Base-by-base conservation (phyloP, 2,329 filamentous ascomycete species). In the Talaromyces verruculosus region DNA sequence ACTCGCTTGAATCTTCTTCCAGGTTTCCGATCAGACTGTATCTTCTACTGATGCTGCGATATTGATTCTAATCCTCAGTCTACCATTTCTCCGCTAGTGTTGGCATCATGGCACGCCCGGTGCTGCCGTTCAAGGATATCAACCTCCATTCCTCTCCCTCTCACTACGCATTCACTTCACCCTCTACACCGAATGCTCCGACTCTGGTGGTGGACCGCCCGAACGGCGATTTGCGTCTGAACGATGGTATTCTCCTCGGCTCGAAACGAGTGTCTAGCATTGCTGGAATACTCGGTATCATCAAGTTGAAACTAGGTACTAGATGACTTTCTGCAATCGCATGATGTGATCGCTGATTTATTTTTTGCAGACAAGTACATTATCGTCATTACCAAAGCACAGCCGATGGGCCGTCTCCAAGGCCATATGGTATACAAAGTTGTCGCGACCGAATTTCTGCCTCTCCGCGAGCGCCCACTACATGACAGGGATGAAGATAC, bases 351-450 rank as follows among this genome's bases (percentile, higher is more conserved):
- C 22, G 37, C 57, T 60, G 25, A 60, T 60, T 5, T 17, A 5
- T 33, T 28, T 7, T 25, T 28, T 19, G 19, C 62, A 88, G 87
- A 99, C 84, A 98, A 97, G 80, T 99, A 99, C 85, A 90, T 96
- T 75, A 91, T 99, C 75, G 87, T 96, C 75, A 96, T 99, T 78
- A 97, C 91, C 72, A 98, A 99, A 80, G 91, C 93, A 65, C 88
- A 93, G 76, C 91, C 93, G 43, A 88, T 98, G 79, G 95, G 94
- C 68, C 88, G 93, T 65, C 86, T 99, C 71, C 95, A 94, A 80
- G 95, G 95, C 69, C 92, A 99, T 79, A 96, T 95, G 88, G 88
- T 98, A 33, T 98, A 98, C 86, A 96, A 92, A 79, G 87, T 99
- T 71, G 84, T 92, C 71, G 86, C 92, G 15, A 97, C 94, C 69